Conservation (phyloP, 129 eudicot genomes). For the carrot (Daucus carota) region DNA sequence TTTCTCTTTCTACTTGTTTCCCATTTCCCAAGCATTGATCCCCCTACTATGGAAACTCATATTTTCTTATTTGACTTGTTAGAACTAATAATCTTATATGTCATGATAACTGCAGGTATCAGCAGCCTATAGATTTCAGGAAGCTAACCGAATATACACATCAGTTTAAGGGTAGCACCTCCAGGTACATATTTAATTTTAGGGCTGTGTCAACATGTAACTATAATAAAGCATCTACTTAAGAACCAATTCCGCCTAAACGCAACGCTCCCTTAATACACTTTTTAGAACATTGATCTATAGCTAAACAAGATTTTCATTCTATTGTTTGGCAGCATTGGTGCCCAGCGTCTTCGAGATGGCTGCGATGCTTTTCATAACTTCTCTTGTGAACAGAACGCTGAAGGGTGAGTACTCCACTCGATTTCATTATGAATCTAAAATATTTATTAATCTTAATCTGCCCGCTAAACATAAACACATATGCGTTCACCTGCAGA, state of each 20-base stretch:
- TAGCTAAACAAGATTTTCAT: neutral
- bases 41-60: neutral
- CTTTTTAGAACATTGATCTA: too few species aligned
- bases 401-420: constrained; percentile 38
- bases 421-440: neutral
- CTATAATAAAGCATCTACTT: neutral
- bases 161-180: too few species aligned
- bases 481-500: constrained; percentile 20
- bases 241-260: too few species aligned
- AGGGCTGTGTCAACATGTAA: too few species aligned
- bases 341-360: constrained; percentile 51
- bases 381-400: constrained; percentile 47
- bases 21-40: neutral
- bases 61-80: too few species aligned
- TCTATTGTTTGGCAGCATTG: constrained; percentile 38
- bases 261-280: too few species aligned
- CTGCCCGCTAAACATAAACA: neutral
- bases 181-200: too few species aligned
- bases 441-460: neutral
- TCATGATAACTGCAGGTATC: too few species aligned
- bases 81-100: too few species aligned
- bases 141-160: too few species aligned
- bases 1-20: neutral
- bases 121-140: too few species aligned
- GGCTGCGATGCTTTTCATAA: constrained; percentile 49